Percentiles rank a stretch among this genome's conserved stretches.
These are phyloP conservation scores for Didymella pinodella DNA, from an alignment of 2,329 filamentous ascomycete genomes.

Conservation along the genomic window DNA sequence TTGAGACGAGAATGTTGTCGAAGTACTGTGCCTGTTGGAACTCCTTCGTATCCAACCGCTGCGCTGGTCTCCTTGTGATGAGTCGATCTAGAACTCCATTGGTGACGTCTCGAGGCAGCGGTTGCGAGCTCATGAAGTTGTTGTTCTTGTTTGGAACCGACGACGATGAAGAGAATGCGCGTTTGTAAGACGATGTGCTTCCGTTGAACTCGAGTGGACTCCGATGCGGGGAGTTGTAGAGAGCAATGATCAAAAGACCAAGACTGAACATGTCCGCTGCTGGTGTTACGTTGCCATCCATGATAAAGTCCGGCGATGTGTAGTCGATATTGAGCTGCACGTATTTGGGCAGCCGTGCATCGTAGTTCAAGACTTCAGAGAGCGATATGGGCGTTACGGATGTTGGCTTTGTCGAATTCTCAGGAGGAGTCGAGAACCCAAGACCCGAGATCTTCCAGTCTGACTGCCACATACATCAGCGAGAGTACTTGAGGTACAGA, in stretches of 20 bases:
- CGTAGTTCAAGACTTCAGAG: slow-evolving; percentile 83
- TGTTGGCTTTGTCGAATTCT: slow-evolving; percentile 75
- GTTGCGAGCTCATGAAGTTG: slow-evolving; percentile 80
- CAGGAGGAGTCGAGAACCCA: slow-evolving; percentile 83
- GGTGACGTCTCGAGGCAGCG: slow-evolving; percentile 80
- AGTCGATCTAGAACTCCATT: slow-evolving; percentile 81
- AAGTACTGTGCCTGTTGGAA: slow-evolving; percentile 97
- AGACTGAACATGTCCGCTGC: slow-evolving; percentile 94
- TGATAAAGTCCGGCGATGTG: slow-evolving; percentile 90
- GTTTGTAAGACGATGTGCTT: slow-evolving; percentile 84
- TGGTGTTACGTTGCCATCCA: slow-evolving; percentile 86
- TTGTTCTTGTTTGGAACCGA: slow-evolving; percentile 81
- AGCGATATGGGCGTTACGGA: slow-evolving; percentile 82
- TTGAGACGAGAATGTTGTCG: slow-evolving; percentile 94
- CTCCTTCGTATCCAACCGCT: slow-evolving; percentile 84
- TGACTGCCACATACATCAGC: slow-evolving; percentile 63
- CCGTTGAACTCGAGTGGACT: slow-evolving; percentile 86
- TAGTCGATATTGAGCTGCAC: slow-evolving; percentile 94
- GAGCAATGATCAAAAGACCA: slow-evolving; percentile 83
- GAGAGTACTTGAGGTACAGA: slow-evolving; percentile 17
- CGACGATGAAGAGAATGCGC: slow-evolving; percentile 79
- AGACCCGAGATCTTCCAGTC: slow-evolving; percentile 99
- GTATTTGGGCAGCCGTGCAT: slow-evolving; percentile 78
- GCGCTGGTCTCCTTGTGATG: slow-evolving; percentile 85
- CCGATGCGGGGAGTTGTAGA: slow-evolving; percentile 92